Evolutionary conservation across 2,329 filamentous ascomycete species (phyloP).

Genomic region (Alternaria arborescens): DNA sequence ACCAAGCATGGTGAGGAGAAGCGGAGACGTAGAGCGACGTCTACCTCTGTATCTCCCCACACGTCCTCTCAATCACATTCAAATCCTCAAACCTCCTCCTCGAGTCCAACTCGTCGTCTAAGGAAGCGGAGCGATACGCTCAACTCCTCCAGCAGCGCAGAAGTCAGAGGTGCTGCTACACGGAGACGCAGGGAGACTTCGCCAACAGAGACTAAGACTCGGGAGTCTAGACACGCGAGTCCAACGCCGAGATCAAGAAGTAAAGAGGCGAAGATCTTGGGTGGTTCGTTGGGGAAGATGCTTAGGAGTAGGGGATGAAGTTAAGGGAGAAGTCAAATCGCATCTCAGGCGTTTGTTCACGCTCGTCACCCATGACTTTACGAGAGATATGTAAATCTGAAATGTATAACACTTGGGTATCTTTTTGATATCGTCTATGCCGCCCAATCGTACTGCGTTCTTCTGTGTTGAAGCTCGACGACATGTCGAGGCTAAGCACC

Average conservation of each 20-base stretch:
- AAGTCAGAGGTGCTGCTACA: constrained; percentile 14
- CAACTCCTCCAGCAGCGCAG: constrained; percentile 24
- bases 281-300: constrained; percentile 21
- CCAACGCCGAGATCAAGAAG: constrained; percentile 18
- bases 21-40: constrained; percentile 8
- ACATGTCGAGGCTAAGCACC: neutral
- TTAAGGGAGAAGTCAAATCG: neutral
- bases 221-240: constrained; percentile 19
- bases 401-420: constrained; percentile 4
- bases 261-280: constrained; percentile 12
- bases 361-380: neutral
- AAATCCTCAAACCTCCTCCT: constrained; percentile 8
- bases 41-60: constrained; percentile 2
- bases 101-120: constrained; percentile 20
- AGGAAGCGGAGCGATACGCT: constrained; percentile 36
- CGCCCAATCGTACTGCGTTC: neutral
- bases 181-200: constrained; percentile 20
- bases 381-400: neutral
- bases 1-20: constrained; percentile 11
- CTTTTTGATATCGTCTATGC: neutral
- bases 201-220: constrained; percentile 18
- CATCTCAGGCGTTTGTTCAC: neutral
- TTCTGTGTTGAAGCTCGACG: neutral
- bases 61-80: constrained; percentile 4
- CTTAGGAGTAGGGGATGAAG: constrained; percentile 21